These are phyloP conservation scores for Antitrichia curtipendula DNA, from an alignment of 225 moss, liverwort and hornwort genomes.

Conservation along the genomic window DNA sequence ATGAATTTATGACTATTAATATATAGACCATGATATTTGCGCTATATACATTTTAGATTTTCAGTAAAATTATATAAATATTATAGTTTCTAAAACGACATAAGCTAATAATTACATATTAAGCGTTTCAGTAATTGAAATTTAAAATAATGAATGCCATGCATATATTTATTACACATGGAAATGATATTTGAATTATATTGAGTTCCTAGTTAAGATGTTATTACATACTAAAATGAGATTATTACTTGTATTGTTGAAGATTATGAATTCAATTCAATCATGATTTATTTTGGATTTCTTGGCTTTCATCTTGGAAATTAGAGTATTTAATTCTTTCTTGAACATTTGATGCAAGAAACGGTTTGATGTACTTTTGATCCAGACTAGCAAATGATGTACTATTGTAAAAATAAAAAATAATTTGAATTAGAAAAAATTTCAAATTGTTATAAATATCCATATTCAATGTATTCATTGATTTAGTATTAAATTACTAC, in stretches of 20 bases:
- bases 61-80: background rate
- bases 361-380: constrained; percentile 43
- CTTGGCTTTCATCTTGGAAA: background rate
- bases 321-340: background rate
- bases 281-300: background rate
- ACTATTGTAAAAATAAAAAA: background rate
- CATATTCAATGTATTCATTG: fast-evolving
- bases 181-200: background rate
- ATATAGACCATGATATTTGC: too few relatives aligned
- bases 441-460: background rate
- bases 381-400: constrained; percentile 30
- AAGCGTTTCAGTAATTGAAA: background rate
- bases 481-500: background rate
- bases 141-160: background rate
- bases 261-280: background rate
- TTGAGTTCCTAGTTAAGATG: fast-evolving
- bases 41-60: too few relatives aligned
- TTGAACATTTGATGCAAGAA: constrained; percentile 13
- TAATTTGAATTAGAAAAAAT: fast-evolving
- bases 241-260: background rate
- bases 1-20: background rate
- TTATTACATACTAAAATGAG: background rate
- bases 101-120: too few relatives aligned
- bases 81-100: fast-evolving
- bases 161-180: too few relatives aligned